Conservation (phyloP, 2,329 filamentous ascomycete genomes). For the Pseudogymnoascus destructans region DNA sequence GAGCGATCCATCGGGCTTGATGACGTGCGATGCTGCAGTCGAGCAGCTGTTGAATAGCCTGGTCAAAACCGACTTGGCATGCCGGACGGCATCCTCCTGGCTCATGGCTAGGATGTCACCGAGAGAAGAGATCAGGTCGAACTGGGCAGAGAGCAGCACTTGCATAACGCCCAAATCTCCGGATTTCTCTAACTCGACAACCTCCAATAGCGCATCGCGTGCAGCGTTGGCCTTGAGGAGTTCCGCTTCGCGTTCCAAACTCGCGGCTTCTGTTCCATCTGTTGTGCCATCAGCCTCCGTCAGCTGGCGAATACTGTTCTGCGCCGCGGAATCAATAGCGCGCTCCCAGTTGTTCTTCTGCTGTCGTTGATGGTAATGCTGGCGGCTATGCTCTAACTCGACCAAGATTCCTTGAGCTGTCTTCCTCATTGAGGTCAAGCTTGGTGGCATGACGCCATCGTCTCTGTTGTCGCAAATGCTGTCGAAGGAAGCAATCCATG, state of each 20-base stretch:
- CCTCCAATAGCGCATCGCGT: constrained; percentile 61
- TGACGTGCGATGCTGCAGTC: constrained; percentile 63
- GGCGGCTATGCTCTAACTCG: constrained; percentile 79
- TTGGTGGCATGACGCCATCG: constrained; percentile 50
- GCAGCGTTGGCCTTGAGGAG: constrained; percentile 72
- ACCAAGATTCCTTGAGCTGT: constrained; percentile 77
- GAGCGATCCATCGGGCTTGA: constrained; percentile 71
- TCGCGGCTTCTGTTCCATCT: constrained; percentile 56
- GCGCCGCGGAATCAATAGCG: constrained; percentile 72
- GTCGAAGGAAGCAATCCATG: constrained; percentile 90
- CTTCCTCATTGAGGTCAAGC: constrained; percentile 64
- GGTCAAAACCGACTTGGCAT: constrained; percentile 64
- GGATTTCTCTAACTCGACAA: constrained; percentile 72
- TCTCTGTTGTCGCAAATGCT: constrained; percentile 60
- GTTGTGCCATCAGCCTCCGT: constrained; percentile 53
- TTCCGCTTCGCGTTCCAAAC: constrained; percentile 69
- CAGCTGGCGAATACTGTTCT: constrained; percentile 71
- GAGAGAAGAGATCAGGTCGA: constrained; percentile 77
- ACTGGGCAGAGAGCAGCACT: constrained; percentile 75
- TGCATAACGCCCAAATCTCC: constrained; percentile 70
- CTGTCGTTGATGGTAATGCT: constrained; percentile 78
- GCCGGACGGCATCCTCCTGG: constrained; percentile 68
- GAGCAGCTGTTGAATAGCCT: constrained; percentile 68
- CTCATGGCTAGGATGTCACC: constrained; percentile 70
- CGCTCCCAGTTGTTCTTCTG: constrained; percentile 77